Evolutionary conservation across 768 basidiomycete genomes (phyloP), one percentile per base, ranked within the genome.

Genomic region (Macrolepiota albuminosa): DNA sequence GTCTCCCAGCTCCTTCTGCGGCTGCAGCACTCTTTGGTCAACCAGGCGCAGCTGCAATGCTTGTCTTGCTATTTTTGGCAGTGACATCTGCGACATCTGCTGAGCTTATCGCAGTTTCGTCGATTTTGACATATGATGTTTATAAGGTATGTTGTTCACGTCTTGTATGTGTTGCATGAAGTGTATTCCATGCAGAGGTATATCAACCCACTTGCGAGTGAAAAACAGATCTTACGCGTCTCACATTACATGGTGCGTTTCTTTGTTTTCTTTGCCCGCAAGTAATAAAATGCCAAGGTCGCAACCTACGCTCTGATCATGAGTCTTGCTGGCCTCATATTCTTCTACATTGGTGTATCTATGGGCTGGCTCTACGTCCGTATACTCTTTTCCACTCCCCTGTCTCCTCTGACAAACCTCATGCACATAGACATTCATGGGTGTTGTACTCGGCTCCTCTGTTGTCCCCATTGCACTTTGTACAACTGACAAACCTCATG

Each of bases 281-380:
- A 10, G 39, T 54, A 9, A 50, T 36, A 55, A 16, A 11, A 36
- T 8, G 37, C 33, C 1, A 55, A 88, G 85, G 86, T 93, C 36
- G 83, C 76, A 0, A 70, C 82, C 33, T 92, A 88, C 66, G 89
- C 89, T 0, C 65, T 93, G 42, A 77, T 90, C 40, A 93, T 93
- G 82, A 92, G 85, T 24, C 66, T 93, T n/a, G 86, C 89, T 0
- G 93, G 93, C 0, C 72, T 89, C 36, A 87, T 93, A 51, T 96
- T 96, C 79, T 92, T 78, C 73, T 94, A 89, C 69, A 93, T 95
- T 63, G 93, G 93, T 6, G 86, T 95, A 34, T 91, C 89, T 26
- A 89, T 95, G 89, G 93, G 93, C 29, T 95, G 93, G 91, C 85
- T 95, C 56, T 95, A 95, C 64, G 89, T 91, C 63, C 51, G 87